Conservation (phyloP, 768 basidiomycete genomes). For the Pholiota conissans region DNA sequence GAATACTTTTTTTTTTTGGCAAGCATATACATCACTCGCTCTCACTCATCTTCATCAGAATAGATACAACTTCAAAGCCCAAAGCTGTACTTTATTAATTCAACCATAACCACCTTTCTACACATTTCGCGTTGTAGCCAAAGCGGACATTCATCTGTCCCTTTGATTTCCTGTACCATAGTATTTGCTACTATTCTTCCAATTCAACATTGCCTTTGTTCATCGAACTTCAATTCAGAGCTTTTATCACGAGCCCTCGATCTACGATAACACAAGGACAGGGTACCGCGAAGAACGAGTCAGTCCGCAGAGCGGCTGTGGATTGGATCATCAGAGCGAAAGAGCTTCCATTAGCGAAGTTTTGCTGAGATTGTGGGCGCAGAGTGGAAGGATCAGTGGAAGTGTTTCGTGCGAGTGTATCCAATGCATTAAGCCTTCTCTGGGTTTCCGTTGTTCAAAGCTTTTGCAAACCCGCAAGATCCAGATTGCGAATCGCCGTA, state of each 20-base stretch:
- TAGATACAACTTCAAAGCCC: too few species aligned
- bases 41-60: too few species aligned
- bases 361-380: neutral
- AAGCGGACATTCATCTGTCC: slow-evolving; percentile 6
- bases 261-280: too few species aligned
- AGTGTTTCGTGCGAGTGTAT: neutral
- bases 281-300: too few species aligned
- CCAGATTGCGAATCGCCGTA: too few species aligned
- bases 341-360: neutral
- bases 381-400: neutral
- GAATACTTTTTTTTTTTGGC: too few species aligned
- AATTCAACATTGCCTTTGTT: neutral
- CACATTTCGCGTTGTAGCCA: slow-evolving; percentile 19
- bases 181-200: neutral
- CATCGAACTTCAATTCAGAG: too few species aligned
- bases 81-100: neutral
- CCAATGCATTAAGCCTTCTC: neutral
- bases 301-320: neutral
- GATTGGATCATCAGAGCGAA: neutral
- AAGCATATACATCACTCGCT: too few species aligned
- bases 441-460: neutral
- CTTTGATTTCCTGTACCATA: neutral
- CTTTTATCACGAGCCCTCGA: too few species aligned
- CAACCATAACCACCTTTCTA: neutral
- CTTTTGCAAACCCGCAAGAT: neutral